Evolutionary conservation across 2,329 filamentous ascomycete species (phyloP), one percentile per base, ranked within the genome.

Genomic region (Davidsoniella virescens): DNA sequence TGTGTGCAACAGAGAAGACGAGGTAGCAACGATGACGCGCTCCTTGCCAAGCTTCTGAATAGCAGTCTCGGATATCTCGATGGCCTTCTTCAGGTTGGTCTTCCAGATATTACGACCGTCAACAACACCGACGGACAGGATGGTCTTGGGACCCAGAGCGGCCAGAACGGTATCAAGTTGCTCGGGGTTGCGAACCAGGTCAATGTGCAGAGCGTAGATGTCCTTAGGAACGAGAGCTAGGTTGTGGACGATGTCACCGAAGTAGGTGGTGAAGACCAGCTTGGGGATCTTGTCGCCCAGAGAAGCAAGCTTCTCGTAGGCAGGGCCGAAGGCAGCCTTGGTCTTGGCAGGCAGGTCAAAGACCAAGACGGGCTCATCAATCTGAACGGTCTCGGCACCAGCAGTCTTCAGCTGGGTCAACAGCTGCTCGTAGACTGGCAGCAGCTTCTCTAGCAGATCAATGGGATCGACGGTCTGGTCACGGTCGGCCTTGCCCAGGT

Each of bases 61-160:
- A 57, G 90, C 92, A 54, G 78, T 73, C 79, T 96, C 87, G 55
- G 92, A 83, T 57, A 73, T 78, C 75, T 92, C 88, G 57, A 98
- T 93, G 63, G 92, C 87, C 62, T 79, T 80, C 79, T 94, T 84
- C 73, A 95, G 84, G 82, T 96, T 94, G 71, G 87, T 95, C 85
- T 98, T 98, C 92, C 92, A 98, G 76, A 98, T 96, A 79, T 98
- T 98, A 63, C 92, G 87, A 62, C 92, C 92, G 62, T 98, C 88
- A 59, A 98, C 92, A 60, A 98, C 84, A 86, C 92, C 92, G 57
- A 81, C 84, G 58, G 92, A 98, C 58, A 98, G 82, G 59, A 87
- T 70, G 65, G 94, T 93, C 67, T 87, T 87, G 65, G 86, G 70
- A 66, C 87, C 87, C 57, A 98, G 80, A 62, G 87, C 82, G 63